Conservation (phyloP, 106 monocot species). For the Allium sativum region DNA sequence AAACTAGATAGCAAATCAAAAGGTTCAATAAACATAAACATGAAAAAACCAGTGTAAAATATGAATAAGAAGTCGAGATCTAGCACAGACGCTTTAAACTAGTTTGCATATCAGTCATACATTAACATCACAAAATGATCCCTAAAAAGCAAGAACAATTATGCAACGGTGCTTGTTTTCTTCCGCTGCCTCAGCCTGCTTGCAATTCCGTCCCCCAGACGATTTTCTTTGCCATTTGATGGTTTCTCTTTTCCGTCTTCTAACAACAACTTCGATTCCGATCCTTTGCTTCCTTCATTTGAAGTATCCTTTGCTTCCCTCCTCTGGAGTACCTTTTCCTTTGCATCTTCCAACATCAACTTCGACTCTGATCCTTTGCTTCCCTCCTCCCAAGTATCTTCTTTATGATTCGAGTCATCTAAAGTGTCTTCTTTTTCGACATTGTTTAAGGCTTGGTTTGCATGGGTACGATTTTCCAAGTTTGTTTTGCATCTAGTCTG, state of each 20-base stretch:
- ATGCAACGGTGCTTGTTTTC: no score
- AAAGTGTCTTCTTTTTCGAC: not conserved
- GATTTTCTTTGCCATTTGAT: not conserved
- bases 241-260: not conserved
- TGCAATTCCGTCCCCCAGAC: constrained; percentile 3
- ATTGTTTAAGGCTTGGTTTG: not conserved
- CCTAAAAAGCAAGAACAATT: no score
- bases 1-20: no score
- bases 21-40: no score
- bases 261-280: not conserved
- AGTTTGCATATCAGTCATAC: no score
- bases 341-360: not conserved
- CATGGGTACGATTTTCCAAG: not conserved
- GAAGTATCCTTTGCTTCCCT: not conserved
- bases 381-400: not conserved
- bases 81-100: no score
- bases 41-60: no score
- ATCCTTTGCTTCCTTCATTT: not conserved
- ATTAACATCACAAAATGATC: no score
- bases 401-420: not conserved
- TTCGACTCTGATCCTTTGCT: not conserved
- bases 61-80: no score
- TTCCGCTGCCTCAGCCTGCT: constrained; percentile 11
- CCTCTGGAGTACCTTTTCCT: not conserved
- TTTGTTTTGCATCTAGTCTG: constrained; percentile 22